A percentile compares a stretch with the other conserved stretches of the same genome.
phyloP scores from a whole-genome alignment of 495 filamentous ascomycete genomes.

The Gamarada debralockiae region DNA sequence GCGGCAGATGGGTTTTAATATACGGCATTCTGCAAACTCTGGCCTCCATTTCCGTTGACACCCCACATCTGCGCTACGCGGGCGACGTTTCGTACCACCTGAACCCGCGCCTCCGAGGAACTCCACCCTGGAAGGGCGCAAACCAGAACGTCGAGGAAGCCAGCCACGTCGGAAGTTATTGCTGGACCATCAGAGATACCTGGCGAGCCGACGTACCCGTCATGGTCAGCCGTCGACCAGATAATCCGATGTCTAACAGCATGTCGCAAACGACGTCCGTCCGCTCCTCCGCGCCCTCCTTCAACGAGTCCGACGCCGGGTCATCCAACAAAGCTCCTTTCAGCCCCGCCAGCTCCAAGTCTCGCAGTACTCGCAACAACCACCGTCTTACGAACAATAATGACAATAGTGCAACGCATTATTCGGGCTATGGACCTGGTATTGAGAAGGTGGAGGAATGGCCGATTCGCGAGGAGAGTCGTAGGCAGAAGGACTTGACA shows the following conservation, averaged over 20 bases:
- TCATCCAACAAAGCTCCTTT: not conserved
- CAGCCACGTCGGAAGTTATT: constrained; percentile 53
- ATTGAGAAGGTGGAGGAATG: constrained; percentile 17
- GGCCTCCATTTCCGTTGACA: constrained; percentile 63
- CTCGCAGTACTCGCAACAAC: not conserved
- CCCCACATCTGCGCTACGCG: constrained; percentile 53
- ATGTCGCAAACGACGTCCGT: not conserved
- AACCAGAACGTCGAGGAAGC: constrained; percentile 39
- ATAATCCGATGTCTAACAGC: not conserved
- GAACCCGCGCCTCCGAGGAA: constrained; percentile 52
- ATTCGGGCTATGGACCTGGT: constrained; percentile 14
- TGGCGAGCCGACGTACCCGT: constrained; percentile 31
- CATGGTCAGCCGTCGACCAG: not conserved
- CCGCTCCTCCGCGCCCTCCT: not conserved
- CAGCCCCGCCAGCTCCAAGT: not conserved
- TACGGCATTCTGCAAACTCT: constrained; percentile 70
- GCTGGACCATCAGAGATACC: constrained; percentile 41
- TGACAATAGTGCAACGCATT: constrained; percentile 1
- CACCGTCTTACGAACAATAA: not conserved
- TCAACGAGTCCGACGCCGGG: not conserved
- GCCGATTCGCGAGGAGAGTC: constrained; percentile 14
- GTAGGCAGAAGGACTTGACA: not conserved
- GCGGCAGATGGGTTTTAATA: constrained; percentile 69
- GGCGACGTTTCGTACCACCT: constrained; percentile 63
- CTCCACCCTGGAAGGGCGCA: constrained; percentile 55